A percentile compares a stretch with the other conserved stretches of the same genome.
Evolutionary conservation across 169 alveolate genomes (phyloP).

Genomic region (Plasmodium knowlesi): DNA sequence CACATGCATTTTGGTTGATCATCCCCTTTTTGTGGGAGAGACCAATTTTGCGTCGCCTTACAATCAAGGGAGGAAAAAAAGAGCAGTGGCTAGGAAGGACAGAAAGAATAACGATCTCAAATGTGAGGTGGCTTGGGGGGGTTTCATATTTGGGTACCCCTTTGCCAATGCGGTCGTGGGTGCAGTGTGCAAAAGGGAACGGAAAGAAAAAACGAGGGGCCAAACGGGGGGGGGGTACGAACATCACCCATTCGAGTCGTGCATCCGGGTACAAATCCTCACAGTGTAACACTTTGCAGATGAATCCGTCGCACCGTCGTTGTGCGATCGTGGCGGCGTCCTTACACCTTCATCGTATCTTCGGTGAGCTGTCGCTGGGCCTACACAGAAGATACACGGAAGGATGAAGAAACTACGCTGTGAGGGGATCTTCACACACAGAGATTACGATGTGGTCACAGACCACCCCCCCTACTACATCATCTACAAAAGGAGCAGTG

Average conservation of each 20-base stretch:
- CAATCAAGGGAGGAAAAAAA: background rate
- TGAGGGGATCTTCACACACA: conserved; percentile 30
- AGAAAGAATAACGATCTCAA: background rate
- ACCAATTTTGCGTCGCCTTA: background rate
- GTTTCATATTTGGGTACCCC: background rate
- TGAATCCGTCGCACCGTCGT: background rate
- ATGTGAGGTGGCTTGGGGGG: background rate
- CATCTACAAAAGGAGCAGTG: conserved; percentile 17
- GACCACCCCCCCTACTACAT: background rate
- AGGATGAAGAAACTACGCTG: conserved; percentile 17
- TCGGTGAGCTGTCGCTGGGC: too few species aligned
- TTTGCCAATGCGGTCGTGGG: background rate
- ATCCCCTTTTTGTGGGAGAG: background rate
- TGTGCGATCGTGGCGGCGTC: too few species aligned
- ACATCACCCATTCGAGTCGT: background rate
- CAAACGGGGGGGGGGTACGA: background rate
- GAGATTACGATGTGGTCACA: background rate
- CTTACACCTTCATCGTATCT: too few species aligned
- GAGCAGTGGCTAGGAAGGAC: background rate
- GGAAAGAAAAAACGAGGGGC: background rate
- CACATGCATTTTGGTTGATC: background rate
- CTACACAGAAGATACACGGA: background rate
- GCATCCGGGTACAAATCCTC: background rate
- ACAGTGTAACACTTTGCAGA: background rate
- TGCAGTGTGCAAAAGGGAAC: background rate